phyloP scores from a whole-genome alignment of 106 monocot genomes.

The Dendrobium chrysotoxum region DNA sequence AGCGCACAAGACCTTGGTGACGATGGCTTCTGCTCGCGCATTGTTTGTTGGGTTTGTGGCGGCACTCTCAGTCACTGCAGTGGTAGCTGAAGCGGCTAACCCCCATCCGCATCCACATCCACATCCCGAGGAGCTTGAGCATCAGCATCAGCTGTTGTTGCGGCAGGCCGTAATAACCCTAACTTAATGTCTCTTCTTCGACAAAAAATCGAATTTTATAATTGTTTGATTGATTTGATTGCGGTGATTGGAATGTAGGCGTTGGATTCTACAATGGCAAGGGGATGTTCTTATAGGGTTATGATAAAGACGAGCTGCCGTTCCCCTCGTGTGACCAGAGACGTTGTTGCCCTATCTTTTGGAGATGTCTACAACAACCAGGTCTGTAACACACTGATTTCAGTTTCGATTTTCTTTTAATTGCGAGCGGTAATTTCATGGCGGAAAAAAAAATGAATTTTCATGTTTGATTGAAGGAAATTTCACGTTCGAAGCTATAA shows the following conservation, averaged over 20 bases:
- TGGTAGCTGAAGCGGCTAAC: neutral
- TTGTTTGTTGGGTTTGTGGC: neutral
- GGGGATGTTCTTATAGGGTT: constrained; percentile 62
- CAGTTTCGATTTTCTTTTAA: neutral
- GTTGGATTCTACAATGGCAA: constrained; percentile 1
- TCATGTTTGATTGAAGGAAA: no score
- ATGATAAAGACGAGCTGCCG: constrained; percentile 81
- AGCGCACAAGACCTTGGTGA: neutral
- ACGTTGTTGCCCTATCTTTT: constrained; percentile 66
- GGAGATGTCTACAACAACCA: constrained; percentile 75
- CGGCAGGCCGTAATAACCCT: neutral
- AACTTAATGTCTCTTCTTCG: neutral
- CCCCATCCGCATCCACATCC: constrained; percentile 7
- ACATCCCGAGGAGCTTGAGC: constrained; percentile 7
- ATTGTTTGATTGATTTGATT: neutral
- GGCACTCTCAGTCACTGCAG: neutral
- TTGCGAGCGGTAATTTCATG: neutral
- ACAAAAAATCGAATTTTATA: no score
- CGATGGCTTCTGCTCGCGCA: neutral
- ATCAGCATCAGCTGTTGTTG: neutral
- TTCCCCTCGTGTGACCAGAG: constrained; percentile 48
- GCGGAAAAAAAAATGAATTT: neutral
- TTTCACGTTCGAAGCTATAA: no score
- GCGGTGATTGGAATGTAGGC: neutral
- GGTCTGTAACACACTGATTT: constrained; percentile 18